Evolutionary conservation across 306 rosid species (phyloP), one percentile per base, ranked within the genome.

Genomic region (Medicago lupulina): DNA sequence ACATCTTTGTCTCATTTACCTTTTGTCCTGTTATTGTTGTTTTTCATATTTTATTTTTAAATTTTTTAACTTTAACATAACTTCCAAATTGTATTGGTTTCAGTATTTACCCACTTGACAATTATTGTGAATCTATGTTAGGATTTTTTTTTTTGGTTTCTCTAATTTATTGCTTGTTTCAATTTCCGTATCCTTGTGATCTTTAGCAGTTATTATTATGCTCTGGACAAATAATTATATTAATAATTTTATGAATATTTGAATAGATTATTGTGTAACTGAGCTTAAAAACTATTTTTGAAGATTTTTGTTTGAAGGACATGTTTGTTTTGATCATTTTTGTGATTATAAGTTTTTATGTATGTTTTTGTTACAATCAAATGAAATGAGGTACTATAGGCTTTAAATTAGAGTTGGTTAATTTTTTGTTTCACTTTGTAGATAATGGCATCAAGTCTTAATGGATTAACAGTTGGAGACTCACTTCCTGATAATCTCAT

Each of bases 371-470:
- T 19, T 79, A 46, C 43, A 51, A 38, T 49, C 10, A 11, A 54
- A 47, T 74, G 67, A 63, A n/a, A 70, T 77, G 67, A 70, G 17
- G 51, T 25, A 28, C 9, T 54, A 54, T 3, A 54, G 60, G 44
- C 38, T 14, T 68, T 60, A 21, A 60, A 8, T 61, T 51, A n/a
- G 36, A 66, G 62, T 16, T 23, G 1, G 1, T 58, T 51, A 13
- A 16, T 23, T 23, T 23, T 58, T 76, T 79, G 44, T 61, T 67
- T 64, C 16, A 21, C 7, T 51, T 11, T 49, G 50, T 87, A 95
- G 99, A 92, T 95, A 79, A 92, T 95, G 99, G 99, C 99, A 39
- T 90, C 99, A 53, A 95, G 99, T 87, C 88, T 95, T 85, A 95
- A 95, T 51, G 99, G 99, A 59, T 84, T 92, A 85, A 95, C 97